Evolutionary conservation across 1,284 basidiomycete genomes (phyloP), one percentile per base, ranked within the genome.

Genomic region (Puccinia coronata): DNA sequence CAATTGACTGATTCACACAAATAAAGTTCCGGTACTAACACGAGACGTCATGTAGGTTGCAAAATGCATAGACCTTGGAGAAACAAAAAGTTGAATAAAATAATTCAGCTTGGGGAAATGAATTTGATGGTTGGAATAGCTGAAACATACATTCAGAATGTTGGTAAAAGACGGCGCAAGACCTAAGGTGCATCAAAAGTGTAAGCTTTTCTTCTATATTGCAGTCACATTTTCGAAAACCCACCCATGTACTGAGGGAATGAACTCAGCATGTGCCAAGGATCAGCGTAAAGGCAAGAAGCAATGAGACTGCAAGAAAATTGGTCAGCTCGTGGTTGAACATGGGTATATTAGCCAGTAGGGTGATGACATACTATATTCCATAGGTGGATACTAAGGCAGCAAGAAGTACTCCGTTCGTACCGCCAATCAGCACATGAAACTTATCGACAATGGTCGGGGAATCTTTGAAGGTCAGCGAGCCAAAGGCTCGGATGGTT

Each of bases 181-280:
- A 83, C 92, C 91, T 84, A 31, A 72, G 2, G 39, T 63, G n/a
- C 23, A 43, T n/a, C 57, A 43, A 28, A 51, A 11, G 8, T 43
- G 34, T 20, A 4, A 51, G 12, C 39, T 28, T n/a, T 16, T 8
- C 39, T 28, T n/a, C 20, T 8, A 23, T 18, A n/a, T 1, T 2
- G 49, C 43, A 12, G 11, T 36, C 8, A 18, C 18, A 8, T 5
- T 12, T 16, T 41, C 1, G 23, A 41, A 11, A 23, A 82, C 67
- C 83, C 75, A 80, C 83, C 83, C 39, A 97, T 88, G 86, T 97
- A 98, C 86, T 97, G 96, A 83, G 92, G 89, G 89, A 98, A 96
- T 84, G 93, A 95, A n/a, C 93, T 94, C 87, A 96, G 91, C 92
- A 99, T 93, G 86, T 98, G 96, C 96, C 96, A 98, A 8, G 96